Evolutionary conservation across 768 basidiomycete species (phyloP).

Genomic region (Mycena vitilis): DNA sequence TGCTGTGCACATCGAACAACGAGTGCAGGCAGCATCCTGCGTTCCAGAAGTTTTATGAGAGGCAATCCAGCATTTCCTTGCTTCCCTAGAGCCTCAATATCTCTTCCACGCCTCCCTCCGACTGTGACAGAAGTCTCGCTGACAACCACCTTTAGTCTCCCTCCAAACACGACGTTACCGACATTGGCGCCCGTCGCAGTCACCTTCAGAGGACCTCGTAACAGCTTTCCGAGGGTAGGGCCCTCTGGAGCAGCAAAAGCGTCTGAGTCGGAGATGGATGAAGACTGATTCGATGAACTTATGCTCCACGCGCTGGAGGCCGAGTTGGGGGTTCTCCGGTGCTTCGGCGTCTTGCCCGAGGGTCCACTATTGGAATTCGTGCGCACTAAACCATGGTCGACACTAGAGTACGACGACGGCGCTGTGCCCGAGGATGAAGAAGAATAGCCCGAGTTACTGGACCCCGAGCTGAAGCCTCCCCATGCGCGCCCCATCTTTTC

Average conservation of each 20-base stretch:
- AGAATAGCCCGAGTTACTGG: conserved; percentile 57
- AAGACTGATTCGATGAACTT: conserved; percentile 56
- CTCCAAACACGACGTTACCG: conserved; percentile 75
- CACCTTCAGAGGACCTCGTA: conserved; percentile 65
- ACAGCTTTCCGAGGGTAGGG: conserved; percentile 64
- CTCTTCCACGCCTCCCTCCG: conserved; percentile 39
- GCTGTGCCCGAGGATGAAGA: conserved; percentile 60
- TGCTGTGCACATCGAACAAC: conserved; percentile 88
- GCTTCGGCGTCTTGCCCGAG: conserved; percentile 49
- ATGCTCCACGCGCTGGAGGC: conserved; percentile 71
- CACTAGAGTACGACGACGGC: conserved; percentile 51
- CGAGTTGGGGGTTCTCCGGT: conserved; percentile 67
- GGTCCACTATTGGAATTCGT: conserved; percentile 54
- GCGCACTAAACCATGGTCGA: conserved; percentile 50
- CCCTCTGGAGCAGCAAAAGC: conserved; percentile 53
- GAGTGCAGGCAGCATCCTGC: conserved; percentile 74
- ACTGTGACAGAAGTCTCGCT: conserved; percentile 64
- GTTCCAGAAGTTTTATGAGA: conserved; percentile 55
- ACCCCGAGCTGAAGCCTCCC: conserved; percentile 58
- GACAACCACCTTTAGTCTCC: conserved; percentile 66
- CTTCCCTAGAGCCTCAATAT: conserved; percentile 30
- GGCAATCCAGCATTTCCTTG: conserved; percentile 40
- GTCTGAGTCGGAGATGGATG: conserved; percentile 63
- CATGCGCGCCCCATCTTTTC: conserved; percentile 80
- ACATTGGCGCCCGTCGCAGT: conserved; percentile 47